Evolutionary conservation across 73 alveolate species (phyloP), one percentile per base, ranked within the genome.

Genomic region (Paramecium biaurelia): DNA sequence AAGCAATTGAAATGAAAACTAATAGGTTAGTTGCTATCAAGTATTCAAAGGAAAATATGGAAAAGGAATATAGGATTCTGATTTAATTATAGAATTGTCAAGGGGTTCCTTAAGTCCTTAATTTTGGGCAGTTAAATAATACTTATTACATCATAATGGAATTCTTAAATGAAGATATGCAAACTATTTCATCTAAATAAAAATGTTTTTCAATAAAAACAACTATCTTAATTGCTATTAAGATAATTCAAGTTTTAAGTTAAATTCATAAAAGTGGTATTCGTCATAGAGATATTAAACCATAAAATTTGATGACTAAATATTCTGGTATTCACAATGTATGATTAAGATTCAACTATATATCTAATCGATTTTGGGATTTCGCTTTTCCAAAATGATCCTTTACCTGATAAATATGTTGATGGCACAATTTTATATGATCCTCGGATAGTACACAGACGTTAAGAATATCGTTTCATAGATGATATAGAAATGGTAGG

Each of bases 401-500:
- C 87, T 28, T 34, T 34, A 37, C 37, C 57, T 34, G 45, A 74
- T 37, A 34, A 32, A 63, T 63, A 30, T n/a, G 24, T 63, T 74
- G 59, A 37, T 32, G 87, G 87, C 37, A 74, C 87, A 14, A 74
- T 74, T 12, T 20, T 74, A 15, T 74, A 74, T 74, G 87, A 74
- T 74, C 58, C 87, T 10, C 23, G 57, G 0, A 37, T 21, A 10
- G 87, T 74, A 41, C 87, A 74, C 32, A 37, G 26, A 37, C 32
- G 59, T 28, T 37, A 74, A 41, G 58, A 37, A 21, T 74, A 74
- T 41, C 34, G 67, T 9, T 74, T 28, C 21, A 74, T 74, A 28
- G 87, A 74, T 41, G 87, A 74, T 35, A 21, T 74, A n/a, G 87
- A 74, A 35, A 74, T 74, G 87, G 35, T 26, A 14, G 87, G 63